Base-by-base conservation (phyloP, 345 rosid species). In the Rhizophora apiculata region DNA sequence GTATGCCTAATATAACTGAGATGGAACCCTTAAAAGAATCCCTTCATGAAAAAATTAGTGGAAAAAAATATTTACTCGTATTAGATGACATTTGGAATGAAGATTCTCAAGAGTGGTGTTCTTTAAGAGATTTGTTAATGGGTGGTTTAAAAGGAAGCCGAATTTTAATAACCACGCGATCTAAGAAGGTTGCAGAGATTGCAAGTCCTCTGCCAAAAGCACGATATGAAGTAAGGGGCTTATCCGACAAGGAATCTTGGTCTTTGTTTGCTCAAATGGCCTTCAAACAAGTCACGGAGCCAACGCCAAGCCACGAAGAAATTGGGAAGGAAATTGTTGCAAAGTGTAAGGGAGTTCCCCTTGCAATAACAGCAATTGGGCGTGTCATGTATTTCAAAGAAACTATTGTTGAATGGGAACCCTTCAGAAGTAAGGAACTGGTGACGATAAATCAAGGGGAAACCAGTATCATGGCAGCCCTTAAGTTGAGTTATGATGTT, bases 401-500 rank as follows among this genome's bases (percentile, higher is more conserved):
- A 16, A 73, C 74, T 6, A 4, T n/a, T 62, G 13, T 16, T 3
- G 76, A 71, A 3, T 75, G 82, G 80, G 26, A 26, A 20, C 3
- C 30, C 24, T 55, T 75, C 24, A 9, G 20, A 6, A 20, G 62
- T 27, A 27, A 37, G 1, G 66, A 60, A 10, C 34, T 70, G 49
- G 43, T 52, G 3, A 54, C 5, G 26, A 43, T 64, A 6, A 10
- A 22, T 32, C 22, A 56, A 8, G 27, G 57, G 20, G 63, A 55
- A 9, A 49, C 43, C 10, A 52, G 55, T 5, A 53, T 78, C 24
- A 1, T 76, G 1, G 29, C 67, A 0, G 65, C 73, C 16, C 72
- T 82, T 1, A 65, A 32, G 58, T 67, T 78, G 30, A 82, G 82
- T 30, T 82, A 72, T 26, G 24, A 69, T 8, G 26, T 62, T 69